Evolutionary conservation across 2,329 filamentous ascomycete species (phyloP), one percentile per base, ranked within the genome.

Genomic region (Venturia oleaginea): DNA sequence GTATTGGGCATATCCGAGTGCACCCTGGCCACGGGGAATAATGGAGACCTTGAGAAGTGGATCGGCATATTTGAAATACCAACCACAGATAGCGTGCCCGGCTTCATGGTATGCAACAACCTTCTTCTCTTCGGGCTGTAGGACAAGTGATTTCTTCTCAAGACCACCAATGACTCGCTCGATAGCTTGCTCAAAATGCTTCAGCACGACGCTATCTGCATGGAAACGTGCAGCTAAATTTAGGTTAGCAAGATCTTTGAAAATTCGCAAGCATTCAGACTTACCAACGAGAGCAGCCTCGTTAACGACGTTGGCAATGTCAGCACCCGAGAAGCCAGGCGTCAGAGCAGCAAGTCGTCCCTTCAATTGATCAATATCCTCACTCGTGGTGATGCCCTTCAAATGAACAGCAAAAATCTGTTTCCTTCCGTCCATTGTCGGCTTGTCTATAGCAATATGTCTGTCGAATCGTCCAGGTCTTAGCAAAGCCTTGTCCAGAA

Each of bases 41-140:
- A 99, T 99, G 65, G 92, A 97, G 55, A 99, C 94, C 80, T 99
- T 99, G 66, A 99, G 87, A 4, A 99, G 85, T 22, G 94, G 94
- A 72, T 99, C 94, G n/a, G 94, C 94, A 75, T 90, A 92, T 77
- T 91, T 86, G 79, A 99, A 90, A 81, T 89, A 99, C 94, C 94
- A 99, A 65, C 94, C 94, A 75, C 94, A 99, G 75, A 99, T 96
- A 68, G 94, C 94, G 76, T 99, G 94, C 65, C 94, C 94, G 40
- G 94, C 94, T 80, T 99, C 94, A 78, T 99, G 94, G 77, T 99
- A 99, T 5, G 94, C 94, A 54, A 97, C 94, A 17, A 91, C 95
- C 74, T 85, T 89, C 84, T 97, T 97, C 81, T 99, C 94, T 71
- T 92, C 86, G 0, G 94, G 93, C 69, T 88, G 91, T 64, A 99